Evolutionary conservation across 495 filamentous ascomycete genomes (phyloP).

Genomic region (Parachaetomium inaequale): DNA sequence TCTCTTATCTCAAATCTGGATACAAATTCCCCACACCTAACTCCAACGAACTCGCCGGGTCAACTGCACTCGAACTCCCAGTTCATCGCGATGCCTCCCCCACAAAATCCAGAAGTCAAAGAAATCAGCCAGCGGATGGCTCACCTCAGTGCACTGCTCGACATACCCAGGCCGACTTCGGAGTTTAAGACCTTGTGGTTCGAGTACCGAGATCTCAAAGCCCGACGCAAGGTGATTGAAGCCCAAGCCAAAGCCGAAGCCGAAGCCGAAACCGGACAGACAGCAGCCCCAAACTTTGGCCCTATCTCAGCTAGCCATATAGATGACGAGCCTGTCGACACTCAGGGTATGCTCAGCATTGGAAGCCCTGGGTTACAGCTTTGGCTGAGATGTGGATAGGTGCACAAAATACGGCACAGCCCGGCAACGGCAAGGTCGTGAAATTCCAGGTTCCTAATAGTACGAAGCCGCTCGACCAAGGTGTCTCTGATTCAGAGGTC

Average conservation of each 20-base stretch:
- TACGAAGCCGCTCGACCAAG: background rate
- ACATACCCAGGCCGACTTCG: background rate
- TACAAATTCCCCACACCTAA: no score
- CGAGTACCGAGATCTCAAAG: background rate
- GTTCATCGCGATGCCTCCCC: background rate
- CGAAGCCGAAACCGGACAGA: background rate
- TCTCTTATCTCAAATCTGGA: background rate
- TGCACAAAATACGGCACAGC: background rate
- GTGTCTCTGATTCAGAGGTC: background rate
- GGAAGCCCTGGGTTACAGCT: background rate
- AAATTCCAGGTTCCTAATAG: background rate
- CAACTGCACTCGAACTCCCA: background rate
- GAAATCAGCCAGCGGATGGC: background rate
- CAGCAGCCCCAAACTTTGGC: background rate
- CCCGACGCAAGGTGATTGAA: background rate
- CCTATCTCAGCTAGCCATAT: background rate
- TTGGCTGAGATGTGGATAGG: background rate
- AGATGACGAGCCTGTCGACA: background rate
- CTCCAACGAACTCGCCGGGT: no score
- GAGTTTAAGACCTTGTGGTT: background rate
- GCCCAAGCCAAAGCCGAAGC: background rate
- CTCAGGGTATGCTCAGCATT: background rate
- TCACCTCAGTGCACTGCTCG: background rate
- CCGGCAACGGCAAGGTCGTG: background rate
- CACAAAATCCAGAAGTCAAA: background rate